Evolutionary conservation across 2,329 filamentous ascomycete species (phyloP).

Genomic region (Exophiala mesophila): DNA sequence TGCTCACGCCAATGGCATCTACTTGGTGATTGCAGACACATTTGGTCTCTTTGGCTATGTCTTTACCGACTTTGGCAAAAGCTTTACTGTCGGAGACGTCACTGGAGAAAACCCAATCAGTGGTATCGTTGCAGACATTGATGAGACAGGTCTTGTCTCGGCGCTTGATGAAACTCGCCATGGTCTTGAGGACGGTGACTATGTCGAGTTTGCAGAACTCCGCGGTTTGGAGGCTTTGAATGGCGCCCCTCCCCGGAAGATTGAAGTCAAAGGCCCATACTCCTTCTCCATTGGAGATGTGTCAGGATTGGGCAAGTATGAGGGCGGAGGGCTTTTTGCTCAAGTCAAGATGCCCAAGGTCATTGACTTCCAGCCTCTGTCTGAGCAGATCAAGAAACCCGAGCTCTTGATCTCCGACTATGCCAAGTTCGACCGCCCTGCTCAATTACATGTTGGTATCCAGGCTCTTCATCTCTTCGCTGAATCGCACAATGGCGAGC

Average conservation of each 20-base stretch:
- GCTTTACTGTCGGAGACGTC: constrained; percentile 83
- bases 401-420: constrained; percentile 91
- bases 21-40: constrained; percentile 78
- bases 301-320: constrained; percentile 77
- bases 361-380: constrained; percentile 79
- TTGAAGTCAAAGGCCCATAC: constrained; percentile 92
- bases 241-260: constrained; percentile 74
- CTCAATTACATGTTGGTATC: constrained; percentile 85
- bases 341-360: constrained; percentile 99
- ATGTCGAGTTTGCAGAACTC: constrained; percentile 88
- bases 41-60: constrained; percentile 92
- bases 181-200: constrained; percentile 93
- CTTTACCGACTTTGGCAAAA: constrained; percentile 95
- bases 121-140: constrained; percentile 85
- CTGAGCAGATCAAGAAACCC: constrained; percentile 73
- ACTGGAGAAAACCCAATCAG: constrained; percentile 83
- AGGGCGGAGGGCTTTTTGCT: constrained; percentile 81
- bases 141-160: constrained; percentile 85
- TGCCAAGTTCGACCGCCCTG: constrained; percentile 93
- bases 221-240: constrained; percentile 90
- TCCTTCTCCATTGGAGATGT: constrained; percentile 97
- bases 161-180: constrained; percentile 92
- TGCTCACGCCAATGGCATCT: constrained; percentile 91
- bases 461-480: constrained; percentile 87
- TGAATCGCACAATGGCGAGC: constrained; percentile 62